A percentile compares a stretch with the other conserved stretches of the same genome.
Evolutionary conservation across 148 eudicot genomes (phyloP).

Genomic region (Chenopodium formosanum): DNA sequence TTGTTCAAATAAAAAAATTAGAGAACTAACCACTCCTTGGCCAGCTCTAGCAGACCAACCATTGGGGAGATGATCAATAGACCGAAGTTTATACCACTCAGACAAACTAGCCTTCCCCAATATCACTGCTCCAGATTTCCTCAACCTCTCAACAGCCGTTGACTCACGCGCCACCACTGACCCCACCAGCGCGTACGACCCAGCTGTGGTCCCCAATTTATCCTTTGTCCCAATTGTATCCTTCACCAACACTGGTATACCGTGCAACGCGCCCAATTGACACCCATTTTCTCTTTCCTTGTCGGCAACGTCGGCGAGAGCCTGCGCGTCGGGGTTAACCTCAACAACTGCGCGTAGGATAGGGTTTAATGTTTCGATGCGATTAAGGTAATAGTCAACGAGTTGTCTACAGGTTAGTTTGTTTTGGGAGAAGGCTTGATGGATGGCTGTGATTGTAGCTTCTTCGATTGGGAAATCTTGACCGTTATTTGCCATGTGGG

Average conservation of each 20-base stretch:
- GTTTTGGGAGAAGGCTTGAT: constrained; percentile 34
- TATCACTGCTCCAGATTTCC: constrained; percentile 51
- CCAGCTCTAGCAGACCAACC: constrained; percentile 69
- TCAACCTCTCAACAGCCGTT: constrained; percentile 53
- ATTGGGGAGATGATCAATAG: constrained; percentile 42
- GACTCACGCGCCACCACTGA: constrained; percentile 61
- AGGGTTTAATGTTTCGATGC: constrained; percentile 43
- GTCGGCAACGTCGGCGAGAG: constrained; percentile 53
- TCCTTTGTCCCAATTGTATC: constrained; percentile 58
- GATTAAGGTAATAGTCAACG: constrained; percentile 41
- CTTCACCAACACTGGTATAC: constrained; percentile 67
- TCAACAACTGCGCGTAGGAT: constrained; percentile 55
- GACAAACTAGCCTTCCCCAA: constrained; percentile 64
- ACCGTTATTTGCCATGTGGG: constrained; percentile 20
- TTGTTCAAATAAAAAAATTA: neutral
- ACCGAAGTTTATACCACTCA: constrained; percentile 61
- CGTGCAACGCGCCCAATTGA: constrained; percentile 44
- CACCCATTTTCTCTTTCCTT: constrained; percentile 21
- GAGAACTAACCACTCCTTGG: constrained; percentile 45
- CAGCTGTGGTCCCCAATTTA: constrained; percentile 59
- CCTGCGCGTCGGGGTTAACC: constrained; percentile 60
- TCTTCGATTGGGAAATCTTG: constrained; percentile 30
- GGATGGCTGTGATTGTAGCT: constrained; percentile 32
- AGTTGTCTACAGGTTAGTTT: constrained; percentile 39
- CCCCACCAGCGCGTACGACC: constrained; percentile 71